Base-by-base conservation (phyloP, 2,329 filamentous ascomycete genomes). In the Pseudogymnoascus sp. region DNA sequence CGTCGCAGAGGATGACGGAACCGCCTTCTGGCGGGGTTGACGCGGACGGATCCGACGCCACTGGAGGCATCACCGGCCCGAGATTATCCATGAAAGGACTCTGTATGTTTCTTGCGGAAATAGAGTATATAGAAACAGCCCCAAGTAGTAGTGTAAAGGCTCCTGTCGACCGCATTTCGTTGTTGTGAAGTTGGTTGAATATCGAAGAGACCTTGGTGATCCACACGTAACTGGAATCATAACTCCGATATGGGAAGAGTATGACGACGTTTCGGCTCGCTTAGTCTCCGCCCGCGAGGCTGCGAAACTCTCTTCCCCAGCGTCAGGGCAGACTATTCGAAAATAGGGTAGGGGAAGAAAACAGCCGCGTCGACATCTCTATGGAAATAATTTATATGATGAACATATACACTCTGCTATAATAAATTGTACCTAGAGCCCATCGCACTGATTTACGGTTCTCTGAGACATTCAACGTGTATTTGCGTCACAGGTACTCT, bases 1-100 rank as follows among this genome's bases (percentile, higher is more conserved):
- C 88, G 76, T 98, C 93, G 45, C 89, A 90, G 64, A 98, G 85
- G 66, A 91, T 85, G 34, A 93, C 83, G 31, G 78, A 75, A 60
- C 79, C 79, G 48, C 72, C 72, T 43, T 66, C 68, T 54, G 69
- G 23, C 8, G 68, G 65, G 67, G 62, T 69, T 66, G 63, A 74
- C 63, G 66, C 39, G 61, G 67, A 36, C 73, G 65, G 68, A 6
- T 64, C 31, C 31, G 41, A 45, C 6, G 28, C 21, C 8, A 45
- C 37, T 41, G 43, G 63, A 61, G 71, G 71, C 66, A 73, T 71
- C 2, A 67, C 64, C 3, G 70, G 69, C 5, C 69, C 68, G 28
- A 72, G 68, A 36, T 71, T 68, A 21, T 62, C 60, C 21, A 67
- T 13, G 28, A 72, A 62, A 25, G 65, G 67, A 13, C 2, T n/a